Percentiles rank a stretch among this genome's conserved stretches.
phyloP scores from a whole-genome alignment of 2,329 filamentous ascomycete genomes.

The Aspergillus sp. region DNA sequence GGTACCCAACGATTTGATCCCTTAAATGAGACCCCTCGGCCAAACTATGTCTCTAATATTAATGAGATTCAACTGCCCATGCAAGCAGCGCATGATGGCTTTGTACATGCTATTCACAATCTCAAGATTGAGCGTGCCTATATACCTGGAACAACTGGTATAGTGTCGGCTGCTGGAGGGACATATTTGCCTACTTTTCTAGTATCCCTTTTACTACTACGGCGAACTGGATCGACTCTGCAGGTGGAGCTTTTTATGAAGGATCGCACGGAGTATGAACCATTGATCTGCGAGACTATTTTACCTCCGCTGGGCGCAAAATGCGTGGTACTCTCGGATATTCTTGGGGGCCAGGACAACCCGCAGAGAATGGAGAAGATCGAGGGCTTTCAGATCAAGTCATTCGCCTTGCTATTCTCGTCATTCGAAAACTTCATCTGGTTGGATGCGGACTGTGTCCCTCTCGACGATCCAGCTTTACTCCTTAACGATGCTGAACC shows the following conservation, averaged over 20 bases:
- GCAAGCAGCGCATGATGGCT: slow-evolving; percentile 33
- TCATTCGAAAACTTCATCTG: too few species aligned
- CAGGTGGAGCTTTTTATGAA: slow-evolving; percentile 44
- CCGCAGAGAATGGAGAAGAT: too few species aligned
- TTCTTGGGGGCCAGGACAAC: too few species aligned
- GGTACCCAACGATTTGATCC: slow-evolving; percentile 17
- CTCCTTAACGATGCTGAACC: background rate
- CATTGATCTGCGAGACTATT: too few species aligned
- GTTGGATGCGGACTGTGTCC: too few species aligned
- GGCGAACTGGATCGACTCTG: slow-evolving; percentile 47
- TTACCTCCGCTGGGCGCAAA: too few species aligned
- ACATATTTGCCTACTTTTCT: slow-evolving; percentile 48
- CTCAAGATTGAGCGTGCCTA: too few species aligned
- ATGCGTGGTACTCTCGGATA: too few species aligned
- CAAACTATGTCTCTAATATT: slow-evolving; percentile 27
- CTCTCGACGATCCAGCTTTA: too few species aligned
- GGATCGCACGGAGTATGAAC: slow-evolving; percentile 4
- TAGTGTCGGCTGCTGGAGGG: slow-evolving; percentile 49
- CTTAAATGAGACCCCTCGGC: slow-evolving; percentile 16
- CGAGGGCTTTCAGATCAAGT: too few species aligned
- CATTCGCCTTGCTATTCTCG: too few species aligned
- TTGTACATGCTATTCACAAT: slow-evolving; percentile 30
- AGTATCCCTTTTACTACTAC: slow-evolving; percentile 48
- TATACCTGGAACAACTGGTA: slow-evolving; percentile 30
- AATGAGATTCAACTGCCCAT: slow-evolving; percentile 28